Percentiles rank a stretch among this genome's conserved stretches.
Conservation (phyloP, 1,284 basidiomycete genomes). For the Gomphus bonarii region DNA sequence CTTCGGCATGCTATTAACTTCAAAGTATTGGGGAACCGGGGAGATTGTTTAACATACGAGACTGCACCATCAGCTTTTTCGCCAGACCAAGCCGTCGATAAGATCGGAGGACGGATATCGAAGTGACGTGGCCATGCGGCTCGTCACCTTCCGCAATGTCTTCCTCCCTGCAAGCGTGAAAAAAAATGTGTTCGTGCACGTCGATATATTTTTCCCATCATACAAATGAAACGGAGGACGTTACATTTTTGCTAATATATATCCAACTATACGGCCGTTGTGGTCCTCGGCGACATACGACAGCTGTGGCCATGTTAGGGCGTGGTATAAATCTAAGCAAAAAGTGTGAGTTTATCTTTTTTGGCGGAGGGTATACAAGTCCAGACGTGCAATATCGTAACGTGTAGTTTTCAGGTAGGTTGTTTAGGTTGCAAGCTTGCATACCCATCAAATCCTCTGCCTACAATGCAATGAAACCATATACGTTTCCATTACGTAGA, state of each 20-base stretch:
- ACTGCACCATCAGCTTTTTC: slow-evolving; percentile 80
- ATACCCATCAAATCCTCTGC: slow-evolving; percentile 73
- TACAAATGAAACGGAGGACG: slow-evolving; percentile 14
- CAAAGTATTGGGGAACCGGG: background rate
- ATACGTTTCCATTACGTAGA: too few relatives aligned
- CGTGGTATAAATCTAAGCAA: slow-evolving; percentile 73
- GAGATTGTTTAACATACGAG: slow-evolving; percentile 44
- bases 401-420: slow-evolving; percentile 80
- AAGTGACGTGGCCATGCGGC: slow-evolving; percentile 83
- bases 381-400: slow-evolving; percentile 73
- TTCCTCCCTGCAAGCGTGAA: slow-evolving; percentile 48
- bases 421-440: slow-evolving; percentile 86
- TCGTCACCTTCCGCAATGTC: slow-evolving; percentile 47
- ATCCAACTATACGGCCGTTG: slow-evolving; percentile 85
- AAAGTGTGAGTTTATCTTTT: background rate
- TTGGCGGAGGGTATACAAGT: background rate
- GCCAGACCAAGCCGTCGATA: slow-evolving; percentile 81
- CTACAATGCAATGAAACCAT: slow-evolving; percentile 21
- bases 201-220: too few relatives aligned
- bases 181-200: too few relatives aligned
- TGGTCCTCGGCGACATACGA: slow-evolving; percentile 92
- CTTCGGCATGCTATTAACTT: slow-evolving; percentile 27
- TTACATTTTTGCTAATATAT: slow-evolving; percentile 93
- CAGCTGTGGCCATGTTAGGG: slow-evolving; percentile 86
- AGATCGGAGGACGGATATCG: slow-evolving; percentile 79